phyloP scores from a whole-genome alignment of 345 rosid genomes.

The Isatis tinctoria region DNA sequence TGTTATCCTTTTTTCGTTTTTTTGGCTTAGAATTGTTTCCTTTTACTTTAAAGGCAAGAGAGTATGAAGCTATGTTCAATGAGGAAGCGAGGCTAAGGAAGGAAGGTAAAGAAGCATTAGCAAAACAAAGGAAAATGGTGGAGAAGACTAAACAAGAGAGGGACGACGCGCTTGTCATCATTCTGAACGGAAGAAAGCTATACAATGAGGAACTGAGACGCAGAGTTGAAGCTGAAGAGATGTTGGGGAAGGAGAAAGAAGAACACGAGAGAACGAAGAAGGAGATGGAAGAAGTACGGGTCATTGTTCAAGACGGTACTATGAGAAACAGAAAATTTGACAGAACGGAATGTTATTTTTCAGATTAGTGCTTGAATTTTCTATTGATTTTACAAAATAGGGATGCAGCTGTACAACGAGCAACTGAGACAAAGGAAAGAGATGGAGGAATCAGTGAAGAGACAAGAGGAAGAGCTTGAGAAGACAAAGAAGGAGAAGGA shows the following conservation, averaged over 20 bases:
- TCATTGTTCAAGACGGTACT: slow-evolving; percentile 29
- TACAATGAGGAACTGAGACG: slow-evolving; percentile 39
- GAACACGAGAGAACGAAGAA: slow-evolving; percentile 35
- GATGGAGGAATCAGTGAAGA: slow-evolving; percentile 26
- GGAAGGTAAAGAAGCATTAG: slow-evolving; percentile 31
- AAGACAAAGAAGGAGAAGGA: slow-evolving; percentile 31
- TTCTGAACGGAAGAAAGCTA: slow-evolving; percentile 30
- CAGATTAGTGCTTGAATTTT: not conserved
- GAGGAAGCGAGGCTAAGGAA: slow-evolving; percentile 35
- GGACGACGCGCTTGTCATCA: slow-evolving; percentile 39
- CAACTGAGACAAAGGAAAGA: slow-evolving; percentile 40
- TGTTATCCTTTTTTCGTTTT: not conserved
- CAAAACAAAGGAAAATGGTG: slow-evolving; percentile 28
- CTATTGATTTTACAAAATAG: not conserved
- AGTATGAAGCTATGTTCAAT: slow-evolving; percentile 34
- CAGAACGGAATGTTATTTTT: not conserved
- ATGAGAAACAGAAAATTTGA: not conserved
- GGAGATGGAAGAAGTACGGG: slow-evolving; percentile 38
- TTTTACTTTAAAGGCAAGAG: slow-evolving; percentile 35
- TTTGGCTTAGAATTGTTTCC: not conserved
- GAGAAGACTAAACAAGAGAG: slow-evolving; percentile 36
- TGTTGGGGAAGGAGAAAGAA: slow-evolving; percentile 29
- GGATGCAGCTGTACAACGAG: slow-evolving; percentile 32
- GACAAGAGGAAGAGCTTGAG: slow-evolving; percentile 36
- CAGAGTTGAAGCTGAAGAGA: slow-evolving; percentile 37